Evolutionary conservation across 2,329 filamentous ascomycete genomes (phyloP).

Genomic region (Paracamarosporium sp.): DNA sequence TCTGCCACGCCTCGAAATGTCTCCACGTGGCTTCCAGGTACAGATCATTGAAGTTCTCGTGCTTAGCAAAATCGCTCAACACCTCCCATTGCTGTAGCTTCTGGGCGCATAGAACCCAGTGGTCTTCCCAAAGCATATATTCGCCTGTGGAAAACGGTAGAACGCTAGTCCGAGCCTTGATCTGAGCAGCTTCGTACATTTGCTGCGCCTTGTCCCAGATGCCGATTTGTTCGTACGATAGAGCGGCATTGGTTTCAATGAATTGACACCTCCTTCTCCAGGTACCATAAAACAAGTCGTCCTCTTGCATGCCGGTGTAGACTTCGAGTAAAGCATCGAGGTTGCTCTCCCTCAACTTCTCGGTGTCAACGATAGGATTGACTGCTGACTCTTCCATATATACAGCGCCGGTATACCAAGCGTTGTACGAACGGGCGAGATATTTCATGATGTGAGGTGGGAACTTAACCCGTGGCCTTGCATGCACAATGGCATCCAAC

Average conservation of each 20-base stretch:
- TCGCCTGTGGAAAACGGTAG: conserved; percentile 95
- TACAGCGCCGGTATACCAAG: conserved; percentile 93
- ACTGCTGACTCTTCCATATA: conserved; percentile 91
- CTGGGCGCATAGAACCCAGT: conserved; percentile 97
- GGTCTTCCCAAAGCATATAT: conserved; percentile 99
- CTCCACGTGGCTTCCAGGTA: conserved; percentile 95
- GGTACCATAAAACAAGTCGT: conserved; percentile 96
- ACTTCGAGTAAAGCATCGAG: conserved; percentile 94
- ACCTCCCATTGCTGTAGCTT: conserved; percentile 99
- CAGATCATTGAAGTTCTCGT: conserved; percentile 97
- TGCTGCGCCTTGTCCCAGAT: conserved; percentile 99
- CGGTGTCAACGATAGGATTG: conserved; percentile 81
- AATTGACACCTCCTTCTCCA: conserved; percentile 96
- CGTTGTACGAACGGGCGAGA: conserved; percentile 89
- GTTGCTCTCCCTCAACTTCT: conserved; percentile 88
- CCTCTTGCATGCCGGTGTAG: conserved; percentile 88
- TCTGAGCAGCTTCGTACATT: conserved; percentile 94
- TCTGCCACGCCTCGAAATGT: conserved; percentile 93
- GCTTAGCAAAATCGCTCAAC: conserved; percentile 94
- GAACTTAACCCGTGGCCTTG: conserved; percentile 87
- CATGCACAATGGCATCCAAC: conserved; percentile 83
- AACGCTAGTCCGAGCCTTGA: conserved; percentile 95
- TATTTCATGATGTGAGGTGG: conserved; percentile 97
- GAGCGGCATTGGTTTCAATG: conserved; percentile 93
- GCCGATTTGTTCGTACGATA: conserved; percentile 98